Evolutionary conservation across 371 early-diverging fungal species (phyloP).

Genomic region (Conidiobolus incongruus): DNA sequence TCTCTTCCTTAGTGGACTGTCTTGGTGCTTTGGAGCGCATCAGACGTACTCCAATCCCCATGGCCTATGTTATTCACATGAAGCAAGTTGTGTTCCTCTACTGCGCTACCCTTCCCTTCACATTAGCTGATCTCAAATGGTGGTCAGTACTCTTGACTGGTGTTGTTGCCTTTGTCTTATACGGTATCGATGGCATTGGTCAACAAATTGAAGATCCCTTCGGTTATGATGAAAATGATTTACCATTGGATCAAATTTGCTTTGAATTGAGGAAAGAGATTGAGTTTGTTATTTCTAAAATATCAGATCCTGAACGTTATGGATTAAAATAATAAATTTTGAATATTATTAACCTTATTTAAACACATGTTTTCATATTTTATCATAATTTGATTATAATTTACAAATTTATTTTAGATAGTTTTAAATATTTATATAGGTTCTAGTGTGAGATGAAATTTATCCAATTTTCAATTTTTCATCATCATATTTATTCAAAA

Average conservation of each 20-base stretch:
- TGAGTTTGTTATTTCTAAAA: constrained; percentile 7
- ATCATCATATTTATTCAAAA: no score
- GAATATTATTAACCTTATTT: no score
- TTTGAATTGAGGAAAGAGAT: constrained; percentile 11
- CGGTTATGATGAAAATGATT: constrained; percentile 20
- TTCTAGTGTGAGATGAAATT: no score
- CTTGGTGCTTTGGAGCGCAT: constrained; percentile 47
- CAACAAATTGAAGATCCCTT: constrained; percentile 38
- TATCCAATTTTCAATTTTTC: no score
- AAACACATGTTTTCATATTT: no score
- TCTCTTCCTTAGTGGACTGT: constrained; percentile 31
- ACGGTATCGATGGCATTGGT: constrained; percentile 47
- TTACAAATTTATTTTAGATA: no score
- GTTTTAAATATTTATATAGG: no score
- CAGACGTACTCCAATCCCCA: constrained; percentile 48
- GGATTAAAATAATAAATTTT: no score
- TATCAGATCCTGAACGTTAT: not conserved
- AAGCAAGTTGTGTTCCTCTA: constrained; percentile 44
- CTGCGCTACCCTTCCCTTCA: constrained; percentile 37
- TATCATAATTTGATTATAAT: no score
- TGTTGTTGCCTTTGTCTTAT: constrained; percentile 35
- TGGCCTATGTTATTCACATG: constrained; percentile 52
- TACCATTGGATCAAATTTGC: constrained; percentile 14
- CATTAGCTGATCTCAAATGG: constrained; percentile 23
- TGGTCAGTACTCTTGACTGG: constrained; percentile 29